These are phyloP conservation scores for Lepiota venenata DNA, from an alignment of 768 basidiomycete genomes.

Conservation along the genomic window DNA sequence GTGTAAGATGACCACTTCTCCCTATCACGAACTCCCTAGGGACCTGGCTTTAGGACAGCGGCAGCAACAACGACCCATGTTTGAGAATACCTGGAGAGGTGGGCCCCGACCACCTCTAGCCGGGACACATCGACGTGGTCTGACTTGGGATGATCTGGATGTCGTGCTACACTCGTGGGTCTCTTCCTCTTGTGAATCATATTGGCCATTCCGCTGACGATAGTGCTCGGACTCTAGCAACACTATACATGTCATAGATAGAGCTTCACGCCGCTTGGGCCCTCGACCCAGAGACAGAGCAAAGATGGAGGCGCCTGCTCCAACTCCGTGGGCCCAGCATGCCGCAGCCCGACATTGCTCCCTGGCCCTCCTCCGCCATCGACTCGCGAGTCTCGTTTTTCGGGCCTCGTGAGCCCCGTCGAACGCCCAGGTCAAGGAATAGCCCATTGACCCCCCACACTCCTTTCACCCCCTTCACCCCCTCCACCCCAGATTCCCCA, in stretches of 20 bases:
- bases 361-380: not conserved
- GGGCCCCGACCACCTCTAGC: slow-evolving; percentile 5
- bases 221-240: not conserved
- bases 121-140: not conserved
- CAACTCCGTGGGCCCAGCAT: not conserved
- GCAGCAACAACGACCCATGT: not conserved
- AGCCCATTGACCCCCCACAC: slow-evolving; percentile 7
- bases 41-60: not conserved
- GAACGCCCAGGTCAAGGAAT: not conserved
- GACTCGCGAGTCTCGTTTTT: slow-evolving; percentile 9
- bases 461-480: slow-evolving; percentile 8
- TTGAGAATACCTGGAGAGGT: slow-evolving; percentile 3
- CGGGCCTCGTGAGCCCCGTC: slow-evolving; percentile 8
- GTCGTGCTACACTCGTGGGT: not conserved
- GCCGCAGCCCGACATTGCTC: not conserved
- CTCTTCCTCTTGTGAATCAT: not conserved
- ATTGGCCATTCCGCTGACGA: not conserved
- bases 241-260: not conserved
- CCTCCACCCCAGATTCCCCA: slow-evolving; percentile 5
- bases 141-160: slow-evolving; percentile 5
- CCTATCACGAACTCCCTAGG: not conserved
- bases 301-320: not conserved
- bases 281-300: slow-evolving; percentile 5
- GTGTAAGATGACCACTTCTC: not conserved
- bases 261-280: not conserved